Base-by-base conservation (phyloP, 75 land plant genomes). In the Selaginella moellendorffii region DNA sequence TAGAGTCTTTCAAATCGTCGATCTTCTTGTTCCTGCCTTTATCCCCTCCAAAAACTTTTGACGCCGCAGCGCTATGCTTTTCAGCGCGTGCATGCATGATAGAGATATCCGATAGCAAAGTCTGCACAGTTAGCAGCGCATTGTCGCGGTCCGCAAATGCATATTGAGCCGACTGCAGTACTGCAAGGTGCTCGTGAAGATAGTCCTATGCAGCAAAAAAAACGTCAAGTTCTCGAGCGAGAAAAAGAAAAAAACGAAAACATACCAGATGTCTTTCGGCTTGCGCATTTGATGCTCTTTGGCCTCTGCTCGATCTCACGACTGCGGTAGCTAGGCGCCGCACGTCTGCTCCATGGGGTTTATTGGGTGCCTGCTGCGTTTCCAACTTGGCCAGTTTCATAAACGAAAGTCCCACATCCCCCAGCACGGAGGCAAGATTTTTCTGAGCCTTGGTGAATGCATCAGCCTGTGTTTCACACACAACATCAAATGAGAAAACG, bases 31-130 rank as follows among this genome's bases (percentile, higher is more conserved):
- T 56, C 8, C 59, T 5, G n/a, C 9, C 2, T 56, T 56, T 56
- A 25, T 56, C 59, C 21, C 59, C 59, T 19, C 59, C 59, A 56
- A 56, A 56, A 25, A 56, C 24, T 19, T 56, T 56, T 21, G 59
- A 56, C 5, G 59, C 59, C 5, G 59, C 59, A 8, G 59, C 59
- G n/a, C 17, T 56, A 8, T 8, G 59, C 59, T 56, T 56, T 56
- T 56, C 59, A 56, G 24, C 59, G 17, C n/a, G 5, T 21, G 59
- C 8, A 25, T 56, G 19, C 59, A 56, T 56, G 8, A 25, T 19
- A 25, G 59, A 2, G 8, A 56, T 19, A 25, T 56, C 59, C 5
- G 59, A 56, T 56, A 56, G 21, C 24, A 56, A 25, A 9, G 59
- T 56, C n/a, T 56, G 59, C n/a, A 25, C 59, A 8, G 59, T 56